Conservation (phyloP, 345 rosid species). For the Dimocarpus longan region DNA sequence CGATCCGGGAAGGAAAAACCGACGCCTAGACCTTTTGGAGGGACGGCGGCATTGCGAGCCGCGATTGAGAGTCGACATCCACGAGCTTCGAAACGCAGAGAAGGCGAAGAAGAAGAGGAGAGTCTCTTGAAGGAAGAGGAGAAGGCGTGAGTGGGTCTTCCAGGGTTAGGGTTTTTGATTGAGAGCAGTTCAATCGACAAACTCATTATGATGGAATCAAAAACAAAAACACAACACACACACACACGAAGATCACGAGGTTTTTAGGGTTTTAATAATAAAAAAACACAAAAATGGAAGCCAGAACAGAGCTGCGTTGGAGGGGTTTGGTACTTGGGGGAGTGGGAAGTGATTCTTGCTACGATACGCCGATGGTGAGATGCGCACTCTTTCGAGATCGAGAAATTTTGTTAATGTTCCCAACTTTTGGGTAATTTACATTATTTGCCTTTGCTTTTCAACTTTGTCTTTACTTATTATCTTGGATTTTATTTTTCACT, state of each 20-base stretch:
- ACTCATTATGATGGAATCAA: background rate
- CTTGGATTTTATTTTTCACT: too few species aligned
- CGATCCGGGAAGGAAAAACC: constrained; percentile 38
- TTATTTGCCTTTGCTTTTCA: too few species aligned
- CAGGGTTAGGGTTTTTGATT: constrained; percentile 37
- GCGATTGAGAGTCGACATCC: constrained; percentile 14
- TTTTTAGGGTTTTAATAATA: background rate
- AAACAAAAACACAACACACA: background rate
- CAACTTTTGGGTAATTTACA: too few species aligned
- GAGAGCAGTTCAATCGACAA: constrained; percentile 38
- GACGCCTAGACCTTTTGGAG: constrained; percentile 34
- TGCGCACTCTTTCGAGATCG: too few species aligned
- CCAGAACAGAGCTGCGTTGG: background rate
- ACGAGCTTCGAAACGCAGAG: constrained; percentile 28
- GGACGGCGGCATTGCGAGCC: constrained; percentile 17
- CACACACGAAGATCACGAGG: background rate
- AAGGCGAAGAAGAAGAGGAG: constrained; percentile 26
- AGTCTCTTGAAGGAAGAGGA: constrained; percentile 10
- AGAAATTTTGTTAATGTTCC: too few species aligned
- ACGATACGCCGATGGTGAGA: too few species aligned
- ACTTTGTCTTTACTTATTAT: too few species aligned
- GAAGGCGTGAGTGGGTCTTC: background rate
- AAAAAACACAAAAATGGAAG: background rate
- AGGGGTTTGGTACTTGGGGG: too few species aligned
- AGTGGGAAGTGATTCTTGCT: too few species aligned